Evolutionary conservation across 371 early-diverging fungal species (phyloP), one percentile per base, ranked within the genome.

Genomic region (Mortierella sp.): DNA sequence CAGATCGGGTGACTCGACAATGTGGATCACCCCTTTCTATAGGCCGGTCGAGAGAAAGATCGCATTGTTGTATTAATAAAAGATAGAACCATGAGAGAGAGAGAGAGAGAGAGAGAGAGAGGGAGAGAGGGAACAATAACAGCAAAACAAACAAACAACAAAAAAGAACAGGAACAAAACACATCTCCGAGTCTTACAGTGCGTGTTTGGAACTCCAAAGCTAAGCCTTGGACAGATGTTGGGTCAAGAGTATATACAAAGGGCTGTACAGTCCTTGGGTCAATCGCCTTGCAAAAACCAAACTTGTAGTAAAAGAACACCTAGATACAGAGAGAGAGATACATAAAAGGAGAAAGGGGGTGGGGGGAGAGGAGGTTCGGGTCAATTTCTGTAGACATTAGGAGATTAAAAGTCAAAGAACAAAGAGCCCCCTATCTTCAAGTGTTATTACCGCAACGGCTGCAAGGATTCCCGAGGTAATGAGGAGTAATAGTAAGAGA

Each of bases 201-300:
- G 14, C 44, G 50, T 4, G 77, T 76, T 21, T 72, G 60, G 56
- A 72, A 76, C 15, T 68, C 59, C 16, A 76, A 72, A 18, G 61
- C 56, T 23, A 76, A 48, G 45, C 64, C 64, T 25, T 44, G 62
- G 16, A 67, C 53, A 4, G 61, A 53, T 16, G 64, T 44, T 6
- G 76, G 76, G 53, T 76, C 76, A 25, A 76, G 62, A 18, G 56
- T 43, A 37, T 76, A 76, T 12, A 71, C 60, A 1, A 64, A 52
- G 6, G 76, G 72, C 9, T 51, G 58, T 7, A 71, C 68, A 2
- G 62, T 52, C 7, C 23, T 57, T 14, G 76, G 76, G 26, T 76
- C 65, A 26, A 71, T 68, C 0, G 76, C 48, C 18, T 57, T 21
- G 26, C 76, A 76, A 6, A 61, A 37, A 6, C 29, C 57, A 59